Conservation (phyloP, 2,329 filamentous ascomycete species). For the Ophiostoma piceae region DNA sequence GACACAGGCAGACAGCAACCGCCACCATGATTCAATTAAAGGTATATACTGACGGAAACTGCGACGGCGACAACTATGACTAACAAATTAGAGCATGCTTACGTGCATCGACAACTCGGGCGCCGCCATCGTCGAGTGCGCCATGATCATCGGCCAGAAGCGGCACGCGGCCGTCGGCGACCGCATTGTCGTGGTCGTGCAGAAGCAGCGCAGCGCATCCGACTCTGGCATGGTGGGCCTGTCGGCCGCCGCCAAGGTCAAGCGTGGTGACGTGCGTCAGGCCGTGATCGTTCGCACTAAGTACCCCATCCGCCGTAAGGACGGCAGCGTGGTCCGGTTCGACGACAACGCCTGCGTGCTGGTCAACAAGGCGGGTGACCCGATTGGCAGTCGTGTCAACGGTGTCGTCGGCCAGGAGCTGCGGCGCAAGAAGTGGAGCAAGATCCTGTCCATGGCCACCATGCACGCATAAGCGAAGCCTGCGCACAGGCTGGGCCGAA, state of each 20-base stretch:
- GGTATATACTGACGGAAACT: constrained; percentile 40
- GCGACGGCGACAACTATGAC: background rate
- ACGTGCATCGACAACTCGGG: constrained; percentile 99
- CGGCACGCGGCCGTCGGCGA: constrained; percentile 85
- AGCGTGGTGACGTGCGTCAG: constrained; percentile 91
- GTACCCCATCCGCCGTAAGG: constrained; percentile 79
- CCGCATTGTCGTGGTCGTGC: constrained; percentile 93
- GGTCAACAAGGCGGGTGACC: constrained; percentile 94
- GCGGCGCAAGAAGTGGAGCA: constrained; percentile 92
- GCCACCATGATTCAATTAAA: constrained; percentile 87
- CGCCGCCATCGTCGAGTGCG: constrained; percentile 94
- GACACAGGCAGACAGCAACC: constrained; percentile 24
- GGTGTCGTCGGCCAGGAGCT: constrained; percentile 87
- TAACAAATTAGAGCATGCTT: constrained; percentile 68
- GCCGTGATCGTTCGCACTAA: constrained; percentile 88
- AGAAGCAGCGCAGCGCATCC: constrained; percentile 82
- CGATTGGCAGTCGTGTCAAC: constrained; percentile 86
- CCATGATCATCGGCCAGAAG: constrained; percentile 87
- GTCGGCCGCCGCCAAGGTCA: constrained; percentile 81
- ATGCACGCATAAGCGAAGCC: constrained; percentile 46
- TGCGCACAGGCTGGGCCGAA: background rate
- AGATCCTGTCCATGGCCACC: constrained; percentile 92
- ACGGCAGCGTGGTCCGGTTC: constrained; percentile 87
- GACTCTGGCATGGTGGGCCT: constrained; percentile 67
- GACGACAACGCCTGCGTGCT: constrained; percentile 98